A percentile compares a stretch with the other conserved stretches of the same genome.
These are phyloP conservation scores for Curvularia lunata DNA, from an alignment of 2,329 filamentous ascomycete species.

Conservation along the genomic window DNA sequence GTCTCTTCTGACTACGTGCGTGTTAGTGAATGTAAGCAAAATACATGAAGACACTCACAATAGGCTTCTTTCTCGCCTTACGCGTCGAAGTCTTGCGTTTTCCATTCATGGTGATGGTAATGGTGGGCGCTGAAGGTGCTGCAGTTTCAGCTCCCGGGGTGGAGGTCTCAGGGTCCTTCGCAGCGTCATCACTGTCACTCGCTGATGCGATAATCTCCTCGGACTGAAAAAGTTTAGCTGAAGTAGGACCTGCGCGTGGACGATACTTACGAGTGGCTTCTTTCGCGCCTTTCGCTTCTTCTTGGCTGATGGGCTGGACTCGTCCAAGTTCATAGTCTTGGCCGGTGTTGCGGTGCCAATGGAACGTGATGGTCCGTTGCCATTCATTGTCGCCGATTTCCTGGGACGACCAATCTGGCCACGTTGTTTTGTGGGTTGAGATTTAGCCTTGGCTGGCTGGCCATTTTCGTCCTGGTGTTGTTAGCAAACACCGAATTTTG, in stretches of 20 bases:
- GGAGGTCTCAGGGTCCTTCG: constrained; percentile 23
- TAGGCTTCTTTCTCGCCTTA: constrained; percentile 39
- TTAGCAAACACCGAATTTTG: constrained; percentile 22
- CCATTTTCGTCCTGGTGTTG: constrained; percentile 35
- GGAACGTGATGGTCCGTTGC: constrained; percentile 26
- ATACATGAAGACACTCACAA: constrained; percentile 29
- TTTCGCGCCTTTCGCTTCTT: constrained; percentile 39
- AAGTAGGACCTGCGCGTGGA: not conserved
- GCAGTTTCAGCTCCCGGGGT: constrained; percentile 15
- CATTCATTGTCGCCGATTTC: constrained; percentile 36
- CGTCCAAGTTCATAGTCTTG: constrained; percentile 26
- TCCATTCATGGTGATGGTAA: constrained; percentile 25
- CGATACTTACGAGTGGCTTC: constrained; percentile 34
- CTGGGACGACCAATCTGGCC: constrained; percentile 33
- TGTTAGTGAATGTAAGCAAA: constrained; percentile 9
- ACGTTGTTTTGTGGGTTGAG: constrained; percentile 28
- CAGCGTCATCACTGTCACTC: constrained; percentile 31
- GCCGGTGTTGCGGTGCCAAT: constrained; percentile 26
- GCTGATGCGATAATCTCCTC: constrained; percentile 41
- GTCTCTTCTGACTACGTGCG: constrained; percentile 35
- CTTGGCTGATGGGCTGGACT: constrained; percentile 33
- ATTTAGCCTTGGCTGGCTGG: constrained; percentile 21
- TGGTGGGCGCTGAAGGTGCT: constrained; percentile 18
- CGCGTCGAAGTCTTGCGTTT: constrained; percentile 35
- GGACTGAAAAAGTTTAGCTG: constrained; percentile 31